Base-by-base conservation (phyloP, 2,329 filamentous ascomycete species). In the Orbilia quercus region DNA sequence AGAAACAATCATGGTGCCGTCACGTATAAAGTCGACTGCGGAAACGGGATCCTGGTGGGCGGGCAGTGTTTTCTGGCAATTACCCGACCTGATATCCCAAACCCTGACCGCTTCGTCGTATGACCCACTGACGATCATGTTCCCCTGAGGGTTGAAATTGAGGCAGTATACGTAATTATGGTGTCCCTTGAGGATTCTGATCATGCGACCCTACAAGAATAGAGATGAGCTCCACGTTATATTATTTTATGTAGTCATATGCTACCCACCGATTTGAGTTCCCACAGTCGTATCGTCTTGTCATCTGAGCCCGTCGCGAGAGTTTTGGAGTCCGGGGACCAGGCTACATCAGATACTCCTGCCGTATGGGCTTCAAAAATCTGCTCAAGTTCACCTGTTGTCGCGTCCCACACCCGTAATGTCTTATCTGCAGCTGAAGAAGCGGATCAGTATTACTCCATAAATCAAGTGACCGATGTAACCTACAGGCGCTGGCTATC, bases 81-180 rank as follows among this genome's bases (percentile, higher is more conserved):
- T 85, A 0, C 92, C 93, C 0, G 92, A 91, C 12, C 95, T 86
- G 12, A 98, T 91, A 80, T 99, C 95, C 95, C 95, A 99, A 3
- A 99, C 82, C 76, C 96, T 97, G 0, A 99, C 92, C 2, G 95
- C 95, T 83, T 99, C 95, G 77, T 99, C 95, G 81, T 97, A 98
- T 75, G 91, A 96, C 11, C 95, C 95, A 76, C 91, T 96, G 14
- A 93, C 95, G 34, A 99, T 86, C 79, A 98, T 96, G 79, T 99
- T 99, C 22, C 95, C 95, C 80, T 97, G 98, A 1, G 95, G 95
- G n/a, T 91, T 94, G 81, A 98, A 98, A 4, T 93, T 92, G 34
- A 99, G 84, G 55, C 90, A 92, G 81, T 96, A 96, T 31, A 99
- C 89, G 81, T 98, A 98, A 81, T 96, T 98, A 81, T 97, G 92